A percentile compares a stretch with the other conserved stretches of the same genome.
Evolutionary conservation across 768 basidiomycete species (phyloP).

Genomic region (Kwoniella pini): DNA sequence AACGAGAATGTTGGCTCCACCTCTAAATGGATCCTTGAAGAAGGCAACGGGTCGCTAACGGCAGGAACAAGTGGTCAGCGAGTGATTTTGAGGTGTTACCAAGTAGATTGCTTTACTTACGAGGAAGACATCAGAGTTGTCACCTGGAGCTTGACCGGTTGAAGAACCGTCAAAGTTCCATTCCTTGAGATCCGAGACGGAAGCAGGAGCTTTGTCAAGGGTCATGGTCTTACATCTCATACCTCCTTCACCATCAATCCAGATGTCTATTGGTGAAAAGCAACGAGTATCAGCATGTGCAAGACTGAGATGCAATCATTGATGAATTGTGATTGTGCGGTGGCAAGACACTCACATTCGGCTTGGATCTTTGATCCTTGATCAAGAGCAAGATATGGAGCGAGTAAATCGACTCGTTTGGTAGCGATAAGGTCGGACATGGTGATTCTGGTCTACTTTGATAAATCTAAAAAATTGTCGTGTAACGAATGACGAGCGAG

Average conservation of each 20-base stretch:
- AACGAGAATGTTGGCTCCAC: constrained; percentile 95
- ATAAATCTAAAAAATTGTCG: constrained; percentile 5
- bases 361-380: constrained; percentile 94
- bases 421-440: constrained; percentile 53
- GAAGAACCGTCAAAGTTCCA: constrained; percentile 99
- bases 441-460: constrained; percentile 22
- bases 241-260: constrained; percentile 94
- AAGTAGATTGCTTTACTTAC: too few relatives aligned
- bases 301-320: neutral
- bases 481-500: neutral
- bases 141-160: constrained; percentile 93
- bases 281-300: neutral
- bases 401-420: constrained; percentile 69
- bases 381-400: constrained; percentile 80
- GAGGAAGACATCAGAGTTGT: constrained; percentile 97
- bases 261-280: constrained; percentile 69
- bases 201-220: constrained; percentile 77
- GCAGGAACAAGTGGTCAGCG: neutral
- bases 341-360: constrained; percentile 58
- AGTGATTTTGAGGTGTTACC: too few relatives aligned
- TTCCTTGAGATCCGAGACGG: constrained; percentile 86
- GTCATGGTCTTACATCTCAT: constrained; percentile 99
- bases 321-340: too few relatives aligned
- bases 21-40: constrained; percentile 99
- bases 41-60: constrained; percentile 78